Evolutionary conservation across 2,329 filamentous ascomycete genomes (phyloP).

Genomic region (Venturia asperata): DNA sequence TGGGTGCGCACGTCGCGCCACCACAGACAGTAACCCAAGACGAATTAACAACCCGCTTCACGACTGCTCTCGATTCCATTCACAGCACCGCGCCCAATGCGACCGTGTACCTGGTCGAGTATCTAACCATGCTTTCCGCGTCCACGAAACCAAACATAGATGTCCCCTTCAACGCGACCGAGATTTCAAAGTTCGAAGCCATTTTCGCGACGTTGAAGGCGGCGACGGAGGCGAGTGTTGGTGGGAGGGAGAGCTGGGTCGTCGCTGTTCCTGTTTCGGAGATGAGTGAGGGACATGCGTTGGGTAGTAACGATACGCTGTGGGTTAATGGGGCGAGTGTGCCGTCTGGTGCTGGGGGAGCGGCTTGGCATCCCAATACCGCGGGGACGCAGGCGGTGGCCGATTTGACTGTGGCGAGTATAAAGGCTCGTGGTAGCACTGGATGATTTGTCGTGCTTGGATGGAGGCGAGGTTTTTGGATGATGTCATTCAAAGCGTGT

Average conservation of each 20-base stretch:
- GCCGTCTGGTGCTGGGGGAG: neutral
- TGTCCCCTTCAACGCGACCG: constrained; percentile 16
- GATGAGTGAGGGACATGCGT: constrained; percentile 2
- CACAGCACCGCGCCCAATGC: constrained; percentile 14
- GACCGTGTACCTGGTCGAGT: constrained; percentile 16
- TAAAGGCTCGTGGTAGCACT: neutral
- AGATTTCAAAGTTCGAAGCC: constrained; percentile 10
- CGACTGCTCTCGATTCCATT: constrained; percentile 7
- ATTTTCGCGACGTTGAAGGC: constrained; percentile 15
- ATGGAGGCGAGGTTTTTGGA: neutral
- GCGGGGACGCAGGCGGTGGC: constrained; percentile 10
- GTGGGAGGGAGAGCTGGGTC: constrained; percentile 12
- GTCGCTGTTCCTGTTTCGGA: constrained; percentile 14
- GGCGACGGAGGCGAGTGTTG: constrained; percentile 7
- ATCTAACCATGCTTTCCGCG: constrained; percentile 18
- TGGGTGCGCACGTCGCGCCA: constrained; percentile 27
- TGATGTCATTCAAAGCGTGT: neutral
- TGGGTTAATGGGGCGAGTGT: constrained; percentile 18
- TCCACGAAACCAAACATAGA: neutral
- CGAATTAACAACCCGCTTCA: constrained; percentile 8
- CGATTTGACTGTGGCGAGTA: neutral
- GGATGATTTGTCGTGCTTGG: neutral
- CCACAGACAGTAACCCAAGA: neutral
- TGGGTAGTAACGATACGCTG: constrained; percentile 8
- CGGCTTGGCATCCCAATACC: constrained; percentile 12